Base-by-base conservation (phyloP, 2,329 filamentous ascomycete species). In the Fonsecaea nubica region DNA sequence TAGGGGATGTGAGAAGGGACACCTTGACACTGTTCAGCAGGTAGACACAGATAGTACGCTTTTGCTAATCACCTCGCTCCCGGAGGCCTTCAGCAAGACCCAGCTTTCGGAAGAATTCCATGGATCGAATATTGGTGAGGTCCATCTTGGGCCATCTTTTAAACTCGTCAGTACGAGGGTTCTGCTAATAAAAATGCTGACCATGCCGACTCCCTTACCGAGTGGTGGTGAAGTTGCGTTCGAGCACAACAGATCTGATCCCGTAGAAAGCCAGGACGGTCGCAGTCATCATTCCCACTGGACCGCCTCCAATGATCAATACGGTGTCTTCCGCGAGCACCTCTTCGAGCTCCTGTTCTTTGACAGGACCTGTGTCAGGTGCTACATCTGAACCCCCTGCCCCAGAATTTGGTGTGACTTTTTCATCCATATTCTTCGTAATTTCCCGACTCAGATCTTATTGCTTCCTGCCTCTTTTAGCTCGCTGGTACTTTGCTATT, bases 241-340 rank as follows among this genome's bases (percentile, higher is more conserved):
- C 76, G 9, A 72, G 57, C 0, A 77, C 63, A 3, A 74, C 55
- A 25, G 64, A 72, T 38, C 56, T 67, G 25, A 73, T 65, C 6
- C 70, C 67, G 35, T 63, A 60, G 13, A 38, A 52, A 13, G 58
- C 52, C 15, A 68, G 58, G 6, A 59, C 45, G 25, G 25, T n/a
- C 2, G 81, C 80, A 1, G 81, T 75, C 18, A 77, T 74, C 5
- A 80, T 74, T 48, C 82, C 81, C 0, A 80, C 78, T 12, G 82
- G 82, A 2, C 82, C 82, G 13, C 77, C 80, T 6, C 82, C 82
- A 4, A 81, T 75, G 48, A 84, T 80, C 7, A 84, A 74, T 32
- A 84, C 78, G 2, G 58, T 56, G 8, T 36, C 63, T 1, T 53
- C 48, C 4, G 48, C 48, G 18, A 53, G 48, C 3, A 53, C 48